Base-by-base conservation (phyloP, 768 basidiomycete genomes). In the Peribolospora kevripleyi region DNA sequence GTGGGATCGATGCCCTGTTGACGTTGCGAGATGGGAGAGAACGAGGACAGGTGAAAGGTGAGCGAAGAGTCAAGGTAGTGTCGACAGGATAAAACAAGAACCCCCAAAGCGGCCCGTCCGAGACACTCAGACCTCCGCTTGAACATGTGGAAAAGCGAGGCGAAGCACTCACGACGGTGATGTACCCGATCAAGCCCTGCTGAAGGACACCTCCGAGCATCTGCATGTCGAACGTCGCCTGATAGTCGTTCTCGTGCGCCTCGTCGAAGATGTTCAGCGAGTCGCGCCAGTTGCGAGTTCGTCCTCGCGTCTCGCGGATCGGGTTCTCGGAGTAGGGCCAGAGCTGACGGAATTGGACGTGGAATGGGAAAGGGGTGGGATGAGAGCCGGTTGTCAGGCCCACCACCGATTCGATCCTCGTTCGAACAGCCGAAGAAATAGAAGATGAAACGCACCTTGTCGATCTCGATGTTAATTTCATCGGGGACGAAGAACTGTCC, bases 261-360 rank as follows among this genome's bases (percentile, higher is more conserved):
- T 65, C 65, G 25, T 59, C 58, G 59, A 64, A 67, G 57, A 67
- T 65, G 49, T 62, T 54, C 48, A 67, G 61, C 57, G 62, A 64
- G 60, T 67, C 66, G 49, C n/a, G 58, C 66, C 66, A 67, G 66
- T 67, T 67, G 54, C 66, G 58, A 6, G 66, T 67, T 39, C 66
- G 61, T 11, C 65, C 65, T 59, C 65, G 60, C 55, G 60, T 61
- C 53, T 52, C 50, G 41, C 50, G 50, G 60, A 67, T 63, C 39
- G 64, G 64, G 61, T 65, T 66, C 48, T 54, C 60, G 58, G 55
- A 57, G 60, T 66, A 64, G 25, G 63, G 65, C 51, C 48, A 62
- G 51, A 56, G 50, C 52, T 51, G 47, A 10, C 42, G 7, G 53
- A 45, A 14, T 7, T 5, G 40, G 37, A n/a, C 4, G 10, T 9